A percentile compares a stretch with the other conserved stretches of the same genome.
Conservation (phyloP, 371 early-diverging fungal genomes). For the Mucor racemosus region DNA sequence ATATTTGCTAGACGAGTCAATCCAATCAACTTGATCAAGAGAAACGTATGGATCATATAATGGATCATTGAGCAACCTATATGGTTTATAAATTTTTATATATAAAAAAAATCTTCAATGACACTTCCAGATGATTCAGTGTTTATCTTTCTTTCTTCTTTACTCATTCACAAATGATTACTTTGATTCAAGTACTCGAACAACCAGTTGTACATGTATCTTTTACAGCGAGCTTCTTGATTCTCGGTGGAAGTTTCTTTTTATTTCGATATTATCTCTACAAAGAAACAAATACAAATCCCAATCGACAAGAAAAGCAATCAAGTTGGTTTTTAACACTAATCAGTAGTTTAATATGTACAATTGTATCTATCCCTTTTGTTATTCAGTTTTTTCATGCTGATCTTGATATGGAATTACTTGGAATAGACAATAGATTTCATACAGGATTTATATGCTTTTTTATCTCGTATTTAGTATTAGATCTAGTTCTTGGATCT, state of each 20-base stretch:
- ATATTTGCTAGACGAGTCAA: neutral
- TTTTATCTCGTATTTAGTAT: constrained; percentile 42
- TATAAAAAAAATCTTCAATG: too few species aligned
- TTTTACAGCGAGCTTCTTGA: constrained; percentile 6
- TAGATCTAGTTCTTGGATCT: constrained; percentile 47
- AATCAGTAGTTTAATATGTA: constrained; percentile 23
- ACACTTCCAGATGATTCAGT: too few species aligned
- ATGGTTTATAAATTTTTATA: neutral
- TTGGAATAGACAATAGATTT: constrained; percentile 7
- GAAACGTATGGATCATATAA: neutral
- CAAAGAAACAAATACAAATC: neutral
- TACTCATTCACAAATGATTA: neutral
- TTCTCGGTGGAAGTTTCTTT: constrained; percentile 16
- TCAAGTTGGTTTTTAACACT: constrained; percentile 27
- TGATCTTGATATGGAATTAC: constrained; percentile 16
- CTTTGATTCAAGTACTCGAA: constrained; percentile 10
- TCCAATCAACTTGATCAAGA: neutral
- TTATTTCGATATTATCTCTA: neutral
- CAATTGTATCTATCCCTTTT: constrained; percentile 23
- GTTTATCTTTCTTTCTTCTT: too few species aligned
- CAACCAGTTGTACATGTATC: constrained; percentile 12
- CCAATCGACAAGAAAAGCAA: constrained; percentile 21
- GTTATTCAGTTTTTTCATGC: constrained; percentile 20
- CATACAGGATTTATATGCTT: constrained; percentile 32
- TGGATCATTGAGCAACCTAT: neutral